Base-by-base conservation (phyloP, 768 basidiomycete genomes). In the Candolleomyces aberdarensis region DNA sequence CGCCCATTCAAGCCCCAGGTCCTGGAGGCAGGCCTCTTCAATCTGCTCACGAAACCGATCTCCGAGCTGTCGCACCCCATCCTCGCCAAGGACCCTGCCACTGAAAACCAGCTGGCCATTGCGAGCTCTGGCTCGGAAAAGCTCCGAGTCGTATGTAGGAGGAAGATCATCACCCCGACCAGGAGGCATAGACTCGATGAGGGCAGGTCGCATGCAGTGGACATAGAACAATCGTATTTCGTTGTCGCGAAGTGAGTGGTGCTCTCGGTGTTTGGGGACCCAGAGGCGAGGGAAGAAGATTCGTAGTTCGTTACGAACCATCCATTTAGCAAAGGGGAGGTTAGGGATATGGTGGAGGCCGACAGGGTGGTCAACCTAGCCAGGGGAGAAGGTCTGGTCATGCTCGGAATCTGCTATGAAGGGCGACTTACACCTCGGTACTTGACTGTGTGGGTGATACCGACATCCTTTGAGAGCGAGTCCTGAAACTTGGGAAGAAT, bases 261-360 rank as follows among this genome's bases (percentile, higher is more conserved):
- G 31, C 3, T 40, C 31, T 1, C 60, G 41, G 3, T 47, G 46
- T 8, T 63, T 59, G 1, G 56, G 43, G 13, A 46, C 19, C 47
- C 65, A 70, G 5, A 75, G 67, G 0, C 11, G 43, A 0, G 73
- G 74, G 48, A 75, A 70, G 13, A 75, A 64, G 13, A 70, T 59
- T 22, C 31, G 47, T 15, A 63, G 14, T 3, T 32, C 19, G 31
- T 52, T 57, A 19, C 57, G 17, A 9, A 19, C 48, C 3, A 29
- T 54, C 20, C 48, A 53, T 43, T 56, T 17, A 4, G 57, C 49
- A 41, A 56, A 20, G n/a, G 20, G 20, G 46, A 60, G 29, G 40
- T 43, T 60, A 8, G 56, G 46, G 5, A 44, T 51, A 1, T 22
- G 55, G 22, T 58, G 41, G n/a, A 49, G 53, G 14, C 7, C 9